A percentile compares a stretch with the other conserved stretches of the same genome.
phyloP scores from a whole-genome alignment of 2,329 filamentous ascomycete genomes.

The Scopulariopsis brevicaulis region DNA sequence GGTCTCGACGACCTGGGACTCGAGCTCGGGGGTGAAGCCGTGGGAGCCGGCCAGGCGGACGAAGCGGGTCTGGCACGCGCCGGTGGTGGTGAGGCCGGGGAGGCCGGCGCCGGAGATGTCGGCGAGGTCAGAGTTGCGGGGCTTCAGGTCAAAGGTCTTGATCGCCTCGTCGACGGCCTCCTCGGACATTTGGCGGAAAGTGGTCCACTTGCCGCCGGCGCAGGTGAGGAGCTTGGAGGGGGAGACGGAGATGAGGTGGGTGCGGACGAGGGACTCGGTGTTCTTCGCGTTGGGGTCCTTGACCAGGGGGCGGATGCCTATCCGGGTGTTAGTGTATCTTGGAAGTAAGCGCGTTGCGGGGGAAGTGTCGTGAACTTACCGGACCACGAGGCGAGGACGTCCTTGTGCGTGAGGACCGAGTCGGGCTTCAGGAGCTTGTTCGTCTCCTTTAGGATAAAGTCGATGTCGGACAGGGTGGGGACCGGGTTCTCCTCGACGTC shows the following conservation, averaged over 20 bases:
- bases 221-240: constrained; percentile 67
- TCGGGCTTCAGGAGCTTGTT: constrained; percentile 66
- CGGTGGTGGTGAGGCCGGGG: constrained; percentile 40
- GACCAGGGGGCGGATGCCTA: constrained; percentile 63
- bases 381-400: constrained; percentile 74
- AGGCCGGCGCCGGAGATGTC: constrained; percentile 55
- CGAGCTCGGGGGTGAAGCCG: constrained; percentile 38
- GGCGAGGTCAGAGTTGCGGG: constrained; percentile 40
- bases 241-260: constrained; percentile 68
- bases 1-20: constrained; percentile 23
- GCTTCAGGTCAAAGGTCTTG: constrained; percentile 47
- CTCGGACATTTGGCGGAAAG: constrained; percentile 81
- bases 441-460: constrained; percentile 73
- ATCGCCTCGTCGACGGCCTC: constrained; percentile 75
- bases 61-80: constrained; percentile 62
- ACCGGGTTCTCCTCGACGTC: constrained; percentile 57
- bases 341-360: not conserved
- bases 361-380: constrained; percentile 30
- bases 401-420: constrained; percentile 60
- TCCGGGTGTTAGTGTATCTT: constrained; percentile 9
- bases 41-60: constrained; percentile 68
- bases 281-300: constrained; percentile 72
- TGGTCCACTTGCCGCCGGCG: constrained; percentile 81
- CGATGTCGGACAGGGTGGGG: constrained; percentile 65
- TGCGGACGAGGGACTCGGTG: constrained; percentile 73